Conservation (phyloP, 2,329 filamentous ascomycete species). For the Venturia asperata region DNA sequence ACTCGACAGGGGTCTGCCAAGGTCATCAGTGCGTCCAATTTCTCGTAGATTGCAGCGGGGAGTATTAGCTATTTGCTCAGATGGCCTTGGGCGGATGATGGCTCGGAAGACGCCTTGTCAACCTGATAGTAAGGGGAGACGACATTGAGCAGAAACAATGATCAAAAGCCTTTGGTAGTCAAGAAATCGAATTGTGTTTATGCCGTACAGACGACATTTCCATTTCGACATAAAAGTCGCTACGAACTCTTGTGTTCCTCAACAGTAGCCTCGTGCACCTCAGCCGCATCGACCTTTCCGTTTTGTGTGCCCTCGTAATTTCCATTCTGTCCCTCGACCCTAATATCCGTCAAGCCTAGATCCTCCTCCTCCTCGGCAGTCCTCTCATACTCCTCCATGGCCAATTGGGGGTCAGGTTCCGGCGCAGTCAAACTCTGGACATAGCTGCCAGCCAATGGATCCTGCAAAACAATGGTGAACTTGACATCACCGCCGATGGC, state of each 20-base stretch:
- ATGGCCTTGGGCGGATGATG: too few relatives aligned
- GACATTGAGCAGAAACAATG: too few relatives aligned
- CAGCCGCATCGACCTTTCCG: conserved; percentile 1
- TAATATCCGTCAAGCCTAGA: conserved; percentile 85
- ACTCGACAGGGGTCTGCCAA: too few relatives aligned
- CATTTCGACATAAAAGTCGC: neutral
- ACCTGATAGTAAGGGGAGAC: too few relatives aligned
- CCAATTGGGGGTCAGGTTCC: conserved; percentile 65
- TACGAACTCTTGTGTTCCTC: conserved; percentile 4
- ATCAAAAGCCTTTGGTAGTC: too few relatives aligned
- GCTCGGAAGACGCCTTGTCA: too few relatives aligned
- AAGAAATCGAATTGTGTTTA: too few relatives aligned
- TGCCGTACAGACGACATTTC: too few relatives aligned
- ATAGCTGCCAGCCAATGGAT: conserved; percentile 88
- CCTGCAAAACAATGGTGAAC: conserved; percentile 77
- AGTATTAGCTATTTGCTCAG: too few relatives aligned
- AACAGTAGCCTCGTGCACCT: neutral
- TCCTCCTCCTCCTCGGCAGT: conserved; percentile 93
- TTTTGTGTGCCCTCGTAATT: neutral
- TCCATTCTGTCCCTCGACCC: conserved; percentile 66
- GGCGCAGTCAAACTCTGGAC: conserved; percentile 78
- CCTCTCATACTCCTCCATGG: conserved; percentile 72
- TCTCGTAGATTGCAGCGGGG: too few relatives aligned
- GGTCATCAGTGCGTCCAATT: too few relatives aligned
- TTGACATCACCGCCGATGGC: conserved; percentile 74